Conservation (phyloP, 805 yeast genomes). For the Ascoidea tarda region DNA sequence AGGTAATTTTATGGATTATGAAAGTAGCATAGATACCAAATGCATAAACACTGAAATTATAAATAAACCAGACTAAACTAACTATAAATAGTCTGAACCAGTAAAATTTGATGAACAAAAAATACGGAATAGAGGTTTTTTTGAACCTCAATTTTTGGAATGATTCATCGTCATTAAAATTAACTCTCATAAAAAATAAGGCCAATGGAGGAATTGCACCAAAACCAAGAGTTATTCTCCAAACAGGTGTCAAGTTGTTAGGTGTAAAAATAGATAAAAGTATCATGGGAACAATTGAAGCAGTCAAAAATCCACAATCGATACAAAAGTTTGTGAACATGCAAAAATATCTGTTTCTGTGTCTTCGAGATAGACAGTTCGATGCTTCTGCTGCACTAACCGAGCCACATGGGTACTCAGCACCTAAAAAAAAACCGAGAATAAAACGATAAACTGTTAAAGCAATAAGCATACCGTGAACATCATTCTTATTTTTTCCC, state of each 20-base stretch:
- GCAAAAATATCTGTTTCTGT: conserved; percentile 77
- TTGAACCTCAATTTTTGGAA: conserved; percentile 63
- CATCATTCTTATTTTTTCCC: conserved; percentile 55
- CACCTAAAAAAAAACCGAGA: conserved; percentile 86
- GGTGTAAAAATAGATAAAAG: conserved; percentile 69
- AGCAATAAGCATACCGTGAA: conserved; percentile 71
- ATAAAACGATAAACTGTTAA: conserved; percentile 76
- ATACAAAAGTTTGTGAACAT: conserved; percentile 86
- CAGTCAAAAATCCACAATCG: conserved; percentile 72
- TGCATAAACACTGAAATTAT: conserved; percentile 79
- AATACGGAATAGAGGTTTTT: conserved; percentile 47
- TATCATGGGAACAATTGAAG: conserved; percentile 79
- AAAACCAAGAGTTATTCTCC: conserved; percentile 84
- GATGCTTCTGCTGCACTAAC: conserved; percentile 91
- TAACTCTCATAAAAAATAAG: conserved; percentile 63
- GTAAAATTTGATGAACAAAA: conserved; percentile 60
- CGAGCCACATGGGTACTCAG: conserved; percentile 89
- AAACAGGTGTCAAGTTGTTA: conserved; percentile 61
- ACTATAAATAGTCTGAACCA: conserved; percentile 68
- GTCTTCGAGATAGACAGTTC: conserved; percentile 61
- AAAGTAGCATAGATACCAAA: conserved; percentile 74
- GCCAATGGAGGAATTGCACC: conserved; percentile 83
- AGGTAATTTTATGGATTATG: conserved; percentile 45
- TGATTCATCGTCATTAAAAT: conserved; percentile 58
- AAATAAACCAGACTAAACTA: conserved; percentile 77